Base-by-base conservation (phyloP, 2,329 filamentous ascomycete genomes). In the Ramularia collo-cygni region DNA sequence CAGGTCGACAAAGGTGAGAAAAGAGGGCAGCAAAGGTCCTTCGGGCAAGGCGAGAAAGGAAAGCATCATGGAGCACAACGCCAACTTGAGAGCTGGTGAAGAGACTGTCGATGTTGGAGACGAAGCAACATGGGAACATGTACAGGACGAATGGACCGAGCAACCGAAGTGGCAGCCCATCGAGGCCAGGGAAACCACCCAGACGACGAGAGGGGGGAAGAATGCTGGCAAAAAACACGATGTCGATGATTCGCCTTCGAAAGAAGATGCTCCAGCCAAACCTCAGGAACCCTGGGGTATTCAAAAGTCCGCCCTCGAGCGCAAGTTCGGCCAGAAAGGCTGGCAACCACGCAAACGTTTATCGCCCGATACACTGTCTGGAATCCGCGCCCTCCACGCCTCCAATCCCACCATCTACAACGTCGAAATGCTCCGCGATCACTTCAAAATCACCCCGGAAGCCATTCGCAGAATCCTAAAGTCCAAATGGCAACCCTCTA, bases 291-390 rank as follows among this genome's bases (percentile, higher is more conserved):
- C 56, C 3, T 96, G 92, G 92, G 73, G 77, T 59, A 61, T 76
- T 10, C 83, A 95, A 51, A 95, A 95, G 60, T 68, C 67, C 2
- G 83, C 79, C 0, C 64, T 93, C 26, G 76, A 81, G 53, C 64
- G 76, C 45, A 98, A 96, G 57, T 92, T 95, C 50, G 78, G 78
- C 2, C 76, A 81, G 6, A 79, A 66, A 28, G 67, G 81, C 8
- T 98, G 90, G 89, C 73, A 74, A 18, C 90, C 92, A 19, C 75
- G 76, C 35, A 95, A 94, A 64, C 81, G 81, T 43, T 74, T 98
- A 8, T 96, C 92, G 0, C 92, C 92, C 0, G 90, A 96, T 62
- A 87, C 89, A 1, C 70, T 95, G 21, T 81, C 85, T n/a, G 89
- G 88, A 29, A 94, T 98, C 52, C 80, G 88, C 29, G 81, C 85